Conservation (phyloP, 495 filamentous ascomycete species). For the Aspergillus bridgeri region DNA sequence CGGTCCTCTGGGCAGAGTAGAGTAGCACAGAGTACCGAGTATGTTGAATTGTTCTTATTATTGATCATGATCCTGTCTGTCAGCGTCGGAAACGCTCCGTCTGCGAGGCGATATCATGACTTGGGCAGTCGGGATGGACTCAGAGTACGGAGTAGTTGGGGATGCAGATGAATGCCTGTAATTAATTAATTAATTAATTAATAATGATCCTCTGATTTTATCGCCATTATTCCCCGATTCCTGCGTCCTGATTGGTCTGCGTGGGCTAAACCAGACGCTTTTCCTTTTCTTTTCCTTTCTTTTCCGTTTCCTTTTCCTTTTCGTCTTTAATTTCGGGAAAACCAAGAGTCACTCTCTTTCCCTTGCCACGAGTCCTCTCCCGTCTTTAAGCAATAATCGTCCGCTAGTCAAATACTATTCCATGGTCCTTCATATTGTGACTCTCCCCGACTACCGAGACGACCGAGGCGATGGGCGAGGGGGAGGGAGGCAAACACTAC, state of each 20-base stretch:
- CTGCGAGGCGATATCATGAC: too few species aligned
- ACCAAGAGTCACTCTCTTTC: too few species aligned
- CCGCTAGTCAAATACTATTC: slow-evolving; percentile 3
- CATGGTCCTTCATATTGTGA: slow-evolving; percentile 7
- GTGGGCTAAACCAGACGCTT: not conserved
- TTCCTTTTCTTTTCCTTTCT: not conserved
- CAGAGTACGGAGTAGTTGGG: too few species aligned
- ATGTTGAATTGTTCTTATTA: too few species aligned
- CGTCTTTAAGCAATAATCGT: not conserved
- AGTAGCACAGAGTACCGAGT: not conserved
- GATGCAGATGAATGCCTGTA: not conserved
- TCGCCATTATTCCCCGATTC: not conserved
- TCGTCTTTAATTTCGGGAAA: too few species aligned
- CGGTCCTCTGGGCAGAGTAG: not conserved
- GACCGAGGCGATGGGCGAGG: slow-evolving; percentile 2
- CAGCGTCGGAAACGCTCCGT: too few species aligned
- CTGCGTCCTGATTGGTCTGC: not conserved
- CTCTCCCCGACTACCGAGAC: too few species aligned
- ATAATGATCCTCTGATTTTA: not conserved
- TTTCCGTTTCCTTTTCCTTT: too few species aligned
- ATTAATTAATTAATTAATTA: not conserved
- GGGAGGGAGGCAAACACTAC: not conserved
- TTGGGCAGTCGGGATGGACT: too few species aligned
- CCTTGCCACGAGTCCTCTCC: not conserved
- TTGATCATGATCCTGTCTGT: too few species aligned